Evolutionary conservation across 2,329 filamentous ascomycete genomes (phyloP).

Genomic region (Venturia nashicola): DNA sequence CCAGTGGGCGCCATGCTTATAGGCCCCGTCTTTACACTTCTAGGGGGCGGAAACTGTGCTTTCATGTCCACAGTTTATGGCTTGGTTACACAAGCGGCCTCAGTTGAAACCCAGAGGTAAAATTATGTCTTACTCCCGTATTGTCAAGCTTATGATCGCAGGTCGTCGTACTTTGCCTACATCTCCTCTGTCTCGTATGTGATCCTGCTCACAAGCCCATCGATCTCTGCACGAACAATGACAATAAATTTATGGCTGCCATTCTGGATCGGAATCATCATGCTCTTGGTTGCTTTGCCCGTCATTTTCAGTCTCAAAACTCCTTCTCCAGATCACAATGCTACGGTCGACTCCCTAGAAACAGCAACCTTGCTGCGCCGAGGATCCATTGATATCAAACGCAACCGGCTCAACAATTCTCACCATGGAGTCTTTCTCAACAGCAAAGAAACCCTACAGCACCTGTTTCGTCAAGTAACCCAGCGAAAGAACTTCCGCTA

Average conservation of each 20-base stretch:
- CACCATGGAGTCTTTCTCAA: not conserved
- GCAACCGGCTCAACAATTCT: not conserved
- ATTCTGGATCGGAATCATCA: slow-evolving; percentile 22
- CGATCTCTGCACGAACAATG: slow-evolving; percentile 23
- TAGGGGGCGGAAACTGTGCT: slow-evolving; percentile 26
- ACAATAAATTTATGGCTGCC: slow-evolving; percentile 23
- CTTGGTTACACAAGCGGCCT: slow-evolving; percentile 20
- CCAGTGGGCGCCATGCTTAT: slow-evolving; percentile 21
- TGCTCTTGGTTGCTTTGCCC: slow-evolving; percentile 1
- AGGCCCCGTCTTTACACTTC: slow-evolving; percentile 19
- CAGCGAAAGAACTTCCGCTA: slow-evolving; percentile 20
- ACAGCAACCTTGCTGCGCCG: not conserved
- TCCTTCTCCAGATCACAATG: not conserved
- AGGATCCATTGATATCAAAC: not conserved
- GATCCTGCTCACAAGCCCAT: slow-evolving; percentile 21
- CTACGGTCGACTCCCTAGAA: not conserved
- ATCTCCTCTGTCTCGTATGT: slow-evolving; percentile 20
- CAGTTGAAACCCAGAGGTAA: not conserved
- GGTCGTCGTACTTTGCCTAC: slow-evolving; percentile 8
- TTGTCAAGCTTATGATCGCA: not conserved
- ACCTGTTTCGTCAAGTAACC: not conserved
- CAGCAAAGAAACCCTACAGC: not conserved
- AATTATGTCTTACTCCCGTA: not conserved
- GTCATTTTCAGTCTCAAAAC: not conserved
- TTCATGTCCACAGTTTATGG: slow-evolving; percentile 23